Conservation (phyloP, 768 basidiomycete genomes). For the Panellus pusillus region DNA sequence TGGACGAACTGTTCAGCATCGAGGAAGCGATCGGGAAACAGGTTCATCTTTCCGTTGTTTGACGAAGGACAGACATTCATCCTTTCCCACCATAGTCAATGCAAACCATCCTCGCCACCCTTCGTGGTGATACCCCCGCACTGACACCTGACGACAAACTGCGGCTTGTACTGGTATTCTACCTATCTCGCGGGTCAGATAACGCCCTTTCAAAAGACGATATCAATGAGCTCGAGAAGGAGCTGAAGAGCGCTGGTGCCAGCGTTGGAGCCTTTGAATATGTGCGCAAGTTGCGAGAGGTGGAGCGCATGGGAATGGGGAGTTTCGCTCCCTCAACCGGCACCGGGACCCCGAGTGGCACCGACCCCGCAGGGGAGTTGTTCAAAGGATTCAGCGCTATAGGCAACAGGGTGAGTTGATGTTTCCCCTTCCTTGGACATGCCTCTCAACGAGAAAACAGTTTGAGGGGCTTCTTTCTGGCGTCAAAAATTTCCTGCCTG, state of each 20-base stretch:
- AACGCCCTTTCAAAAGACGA: conserved; percentile 85
- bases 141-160: conserved; percentile 84
- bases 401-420: conserved; percentile 71
- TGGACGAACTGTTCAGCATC: conserved; percentile 96
- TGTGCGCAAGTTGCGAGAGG: conserved; percentile 87
- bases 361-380: conserved; percentile 73
- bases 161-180: conserved; percentile 93
- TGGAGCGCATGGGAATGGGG: conserved; percentile 86
- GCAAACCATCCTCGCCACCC: conserved; percentile 77
- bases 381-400: conserved; percentile 93
- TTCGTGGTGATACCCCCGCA: conserved; percentile 67
- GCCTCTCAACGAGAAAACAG: conserved; percentile 38
- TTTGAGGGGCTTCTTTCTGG: conserved; percentile 96
- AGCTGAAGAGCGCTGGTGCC: conserved; percentile 79
- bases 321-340: conserved; percentile 54
- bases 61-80: background rate
- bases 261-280: conserved; percentile 87
- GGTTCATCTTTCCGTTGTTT: conserved; percentile 37
- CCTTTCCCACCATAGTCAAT: conserved; percentile 52
- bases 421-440: background rate
- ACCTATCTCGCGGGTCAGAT: conserved; percentile 77
- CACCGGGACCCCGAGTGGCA: conserved; percentile 65
- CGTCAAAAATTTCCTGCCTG: conserved; percentile 96
- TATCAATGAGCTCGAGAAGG: conserved; percentile 81
- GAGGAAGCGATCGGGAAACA: conserved; percentile 91